Conservation (phyloP, 306 rosid species). For the Cicer judaicum region DNA sequence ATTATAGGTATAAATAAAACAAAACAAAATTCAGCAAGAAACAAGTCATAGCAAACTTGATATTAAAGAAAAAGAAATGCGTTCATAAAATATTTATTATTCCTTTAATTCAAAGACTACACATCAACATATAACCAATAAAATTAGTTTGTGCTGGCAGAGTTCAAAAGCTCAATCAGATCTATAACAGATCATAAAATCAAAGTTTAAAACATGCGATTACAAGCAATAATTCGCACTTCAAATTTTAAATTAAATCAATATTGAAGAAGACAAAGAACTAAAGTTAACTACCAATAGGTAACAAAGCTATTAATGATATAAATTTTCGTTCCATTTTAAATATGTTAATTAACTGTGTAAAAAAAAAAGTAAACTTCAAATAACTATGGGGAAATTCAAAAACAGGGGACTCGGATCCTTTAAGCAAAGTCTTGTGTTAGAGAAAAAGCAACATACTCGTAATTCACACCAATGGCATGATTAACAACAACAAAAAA, state of each 20-base stretch:
- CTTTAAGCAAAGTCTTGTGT: no score
- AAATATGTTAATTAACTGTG: neutral
- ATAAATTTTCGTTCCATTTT: conserved; percentile 2
- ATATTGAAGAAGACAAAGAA: neutral
- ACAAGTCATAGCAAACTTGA: neutral
- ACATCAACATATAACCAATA: conserved; percentile 19
- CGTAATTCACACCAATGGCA: no score
- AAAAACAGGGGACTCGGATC: neutral
- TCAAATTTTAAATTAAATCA: conserved; percentile 20
- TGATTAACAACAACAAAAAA: no score
- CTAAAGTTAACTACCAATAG: neutral
- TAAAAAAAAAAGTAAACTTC: neutral
- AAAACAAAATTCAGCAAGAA: conserved; percentile 1
- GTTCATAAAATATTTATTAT: neutral
- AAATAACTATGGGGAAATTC: neutral
- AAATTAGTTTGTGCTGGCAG: neutral
- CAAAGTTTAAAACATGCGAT: neutral
- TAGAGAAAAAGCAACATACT: no score
- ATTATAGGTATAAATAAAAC: conserved; percentile 3
- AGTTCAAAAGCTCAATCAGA: neutral
- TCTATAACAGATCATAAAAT: conserved; percentile 17
- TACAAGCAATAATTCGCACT: conserved; percentile 1
- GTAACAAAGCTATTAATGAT: neutral
- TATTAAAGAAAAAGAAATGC: conserved; percentile 12
- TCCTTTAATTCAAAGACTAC: neutral